Base-by-base conservation (phyloP, 192 early-diverging fungal genomes). In the Linnemannia exigua region DNA sequence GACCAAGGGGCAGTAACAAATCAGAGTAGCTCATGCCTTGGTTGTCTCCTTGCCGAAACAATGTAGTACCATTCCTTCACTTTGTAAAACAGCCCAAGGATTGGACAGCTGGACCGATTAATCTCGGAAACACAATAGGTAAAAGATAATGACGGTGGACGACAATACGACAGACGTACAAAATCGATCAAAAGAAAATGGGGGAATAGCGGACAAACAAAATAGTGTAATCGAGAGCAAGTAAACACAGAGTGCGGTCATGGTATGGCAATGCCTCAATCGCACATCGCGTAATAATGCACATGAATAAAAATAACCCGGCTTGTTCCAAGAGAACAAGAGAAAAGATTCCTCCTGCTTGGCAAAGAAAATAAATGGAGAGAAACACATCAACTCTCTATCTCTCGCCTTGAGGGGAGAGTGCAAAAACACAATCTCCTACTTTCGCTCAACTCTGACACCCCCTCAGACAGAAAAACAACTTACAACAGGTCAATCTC, bases 401-500 rank as follows among this genome's bases (percentile, higher is more conserved):
- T 5, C 36, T 25, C 54, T 37, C 16, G 12, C n/a, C 5, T 5
- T 44, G n/a, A n/a, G n/a, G n/a, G n/a, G n/a, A n/a, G n/a, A n/a
- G n/a, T n/a, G n/a, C n/a, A n/a, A n/a, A n/a, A n/a, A n/a, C n/a
- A n/a, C n/a, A n/a, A n/a, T n/a, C n/a, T n/a, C n/a, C n/a, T n/a
- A n/a, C n/a, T n/a, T n/a, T n/a, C n/a, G n/a, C n/a, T n/a, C n/a
- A n/a, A n/a, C n/a, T n/a, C n/a, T n/a, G n/a, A n/a, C n/a, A n/a
- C n/a, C n/a, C n/a, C n/a, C n/a, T n/a, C n/a, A n/a, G n/a, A 52
- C 51, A n/a, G 51, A 14, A 28, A 31, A 11, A 37, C 35, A n/a
- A 67, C 74, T 76, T 70, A 77, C 76, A 77, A 14, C 8, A 70
- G 66, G 38, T 77, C 76, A 15, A 70, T 28, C 14, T 70, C 66